Percentiles rank a stretch among this genome's conserved stretches.
Conservation (phyloP, 139 green algal genomes). For the Spirogloea muscicola region DNA sequence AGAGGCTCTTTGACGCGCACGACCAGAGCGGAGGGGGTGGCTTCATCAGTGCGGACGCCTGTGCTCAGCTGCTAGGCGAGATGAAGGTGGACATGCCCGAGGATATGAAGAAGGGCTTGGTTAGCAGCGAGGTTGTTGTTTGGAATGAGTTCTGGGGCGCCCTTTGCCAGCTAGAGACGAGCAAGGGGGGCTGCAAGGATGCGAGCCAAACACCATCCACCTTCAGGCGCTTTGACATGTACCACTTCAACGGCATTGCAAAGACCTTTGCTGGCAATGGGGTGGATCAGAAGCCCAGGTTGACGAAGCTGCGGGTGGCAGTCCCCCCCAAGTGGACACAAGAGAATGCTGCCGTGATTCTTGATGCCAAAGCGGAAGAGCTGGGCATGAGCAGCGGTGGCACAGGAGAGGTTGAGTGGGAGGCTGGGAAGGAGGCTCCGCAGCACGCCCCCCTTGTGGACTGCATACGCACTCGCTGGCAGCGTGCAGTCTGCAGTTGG, state of each 20-base stretch:
- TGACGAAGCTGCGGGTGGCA: constrained; percentile 27
- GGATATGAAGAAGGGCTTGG: constrained; percentile 1
- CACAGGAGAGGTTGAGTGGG: constrained; percentile 10
- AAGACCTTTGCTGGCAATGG: constrained; percentile 21
- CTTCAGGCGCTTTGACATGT: constrained; percentile 47
- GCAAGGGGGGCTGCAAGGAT: too few species aligned
- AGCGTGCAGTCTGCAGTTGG: constrained; percentile 39
- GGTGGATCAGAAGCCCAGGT: constrained; percentile 19
- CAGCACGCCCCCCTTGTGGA: constrained; percentile 44
- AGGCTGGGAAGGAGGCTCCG: constrained; percentile 8
- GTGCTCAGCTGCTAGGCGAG: constrained; percentile 12
- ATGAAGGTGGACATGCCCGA: constrained; percentile 13
- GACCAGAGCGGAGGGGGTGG: constrained; percentile 37
- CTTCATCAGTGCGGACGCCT: constrained; percentile 27
- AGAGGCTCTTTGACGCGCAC: constrained; percentile 14
- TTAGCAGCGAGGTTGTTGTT: constrained; percentile 5
- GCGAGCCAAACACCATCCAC: too few species aligned
- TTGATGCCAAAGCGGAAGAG: background rate
- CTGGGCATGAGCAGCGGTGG: background rate
- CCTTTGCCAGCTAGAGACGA: constrained; percentile 14
- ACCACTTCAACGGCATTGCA: constrained; percentile 50
- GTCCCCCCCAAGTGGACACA: constrained; percentile 43
- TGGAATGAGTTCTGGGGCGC: constrained; percentile 47
- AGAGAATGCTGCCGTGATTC: background rate
- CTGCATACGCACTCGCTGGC: constrained; percentile 52